Conservation (phyloP, 208 protist species). For the Wallacemonas sp. region DNA sequence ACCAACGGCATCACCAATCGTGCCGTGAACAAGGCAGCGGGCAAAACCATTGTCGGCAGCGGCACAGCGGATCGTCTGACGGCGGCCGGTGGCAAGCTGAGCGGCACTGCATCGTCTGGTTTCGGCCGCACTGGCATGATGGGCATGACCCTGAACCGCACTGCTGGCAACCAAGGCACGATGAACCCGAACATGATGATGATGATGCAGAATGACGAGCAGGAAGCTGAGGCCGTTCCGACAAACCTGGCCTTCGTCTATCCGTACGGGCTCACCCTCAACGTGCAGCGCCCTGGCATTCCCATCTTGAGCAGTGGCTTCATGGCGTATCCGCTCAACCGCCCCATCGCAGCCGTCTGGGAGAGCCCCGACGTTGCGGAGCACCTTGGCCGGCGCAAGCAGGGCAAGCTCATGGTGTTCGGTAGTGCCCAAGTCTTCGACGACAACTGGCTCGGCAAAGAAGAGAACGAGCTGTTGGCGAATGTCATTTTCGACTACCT, state of each 20-base stretch:
- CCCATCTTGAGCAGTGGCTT: slow-evolving; percentile 94
- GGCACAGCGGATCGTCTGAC: slow-evolving; percentile 10
- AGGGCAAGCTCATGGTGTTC: slow-evolving; percentile 91
- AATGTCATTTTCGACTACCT: slow-evolving; percentile 90
- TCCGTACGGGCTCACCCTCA: slow-evolving; percentile 94
- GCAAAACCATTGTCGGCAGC: slow-evolving; percentile 78
- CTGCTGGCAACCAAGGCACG: slow-evolving; percentile 28
- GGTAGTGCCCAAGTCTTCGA: slow-evolving; percentile 92
- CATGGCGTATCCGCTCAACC: slow-evolving; percentile 95
- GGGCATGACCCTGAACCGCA: slow-evolving; percentile 66
- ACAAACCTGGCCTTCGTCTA: slow-evolving; percentile 92
- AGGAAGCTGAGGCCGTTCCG: slow-evolving; percentile 40
- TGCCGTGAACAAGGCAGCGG: slow-evolving; percentile 91
- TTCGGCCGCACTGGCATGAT: slow-evolving; percentile 20
- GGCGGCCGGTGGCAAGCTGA: not conserved
- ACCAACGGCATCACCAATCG: slow-evolving; percentile 95
- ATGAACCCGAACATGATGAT: slow-evolving; percentile 38
- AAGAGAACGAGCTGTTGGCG: slow-evolving; percentile 91
- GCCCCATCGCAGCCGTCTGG: slow-evolving; percentile 88
- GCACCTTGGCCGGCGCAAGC: slow-evolving; percentile 70
- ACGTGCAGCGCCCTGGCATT: slow-evolving; percentile 92
- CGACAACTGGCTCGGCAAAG: slow-evolving; percentile 93
- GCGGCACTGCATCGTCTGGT: slow-evolving; percentile 1
- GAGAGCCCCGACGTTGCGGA: slow-evolving; percentile 69
- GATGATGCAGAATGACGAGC: slow-evolving; percentile 22